Evolutionary conservation across 768 basidiomycete species (phyloP).

Genomic region (Phaeotremella skinneri): DNA sequence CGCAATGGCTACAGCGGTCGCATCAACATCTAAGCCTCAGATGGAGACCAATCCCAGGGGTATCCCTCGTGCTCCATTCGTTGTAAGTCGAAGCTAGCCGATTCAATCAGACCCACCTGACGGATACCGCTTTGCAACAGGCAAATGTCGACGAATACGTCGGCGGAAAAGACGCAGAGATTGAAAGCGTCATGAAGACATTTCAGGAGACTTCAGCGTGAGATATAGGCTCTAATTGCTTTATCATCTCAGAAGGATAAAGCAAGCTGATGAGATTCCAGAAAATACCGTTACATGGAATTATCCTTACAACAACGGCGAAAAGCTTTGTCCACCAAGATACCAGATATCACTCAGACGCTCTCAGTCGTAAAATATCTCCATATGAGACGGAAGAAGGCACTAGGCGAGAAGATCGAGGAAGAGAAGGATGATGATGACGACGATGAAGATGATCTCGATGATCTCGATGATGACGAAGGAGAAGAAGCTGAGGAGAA

Average conservation of each 20-base stretch:
- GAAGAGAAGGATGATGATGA: conserved; percentile 27
- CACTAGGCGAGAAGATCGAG: conserved; percentile 47
- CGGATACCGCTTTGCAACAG: conserved; percentile 54
- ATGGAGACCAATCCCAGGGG: conserved; percentile 78
- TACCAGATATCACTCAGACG: conserved; percentile 92
- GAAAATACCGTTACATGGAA: conserved; percentile 99
- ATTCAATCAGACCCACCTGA: background rate
- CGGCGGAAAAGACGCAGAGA: conserved; percentile 70
- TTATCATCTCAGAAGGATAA: background rate
- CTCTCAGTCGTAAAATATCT: conserved; percentile 82
- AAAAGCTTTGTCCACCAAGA: conserved; percentile 81
- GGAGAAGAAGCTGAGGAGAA: conserved; percentile 51
- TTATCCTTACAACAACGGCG: conserved; percentile 73
- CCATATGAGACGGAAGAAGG: conserved; percentile 65
- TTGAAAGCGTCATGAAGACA: conserved; percentile 70
- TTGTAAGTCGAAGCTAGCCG: conserved; percentile 60
- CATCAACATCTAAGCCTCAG: conserved; percentile 30
- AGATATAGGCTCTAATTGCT: conserved; percentile 49
- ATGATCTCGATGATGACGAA: conserved; percentile 57
- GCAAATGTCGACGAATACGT: conserved; percentile 83
- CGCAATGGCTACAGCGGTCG: conserved; percentile 16
- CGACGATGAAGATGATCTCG: conserved; percentile 54
- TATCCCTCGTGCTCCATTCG: conserved; percentile 92
- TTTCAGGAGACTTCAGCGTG: conserved; percentile 95
- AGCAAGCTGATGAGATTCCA: conserved; percentile 49